These are phyloP conservation scores for Fomes fomentarius DNA, from an alignment of 1,284 basidiomycete species.

Conservation along the genomic window DNA sequence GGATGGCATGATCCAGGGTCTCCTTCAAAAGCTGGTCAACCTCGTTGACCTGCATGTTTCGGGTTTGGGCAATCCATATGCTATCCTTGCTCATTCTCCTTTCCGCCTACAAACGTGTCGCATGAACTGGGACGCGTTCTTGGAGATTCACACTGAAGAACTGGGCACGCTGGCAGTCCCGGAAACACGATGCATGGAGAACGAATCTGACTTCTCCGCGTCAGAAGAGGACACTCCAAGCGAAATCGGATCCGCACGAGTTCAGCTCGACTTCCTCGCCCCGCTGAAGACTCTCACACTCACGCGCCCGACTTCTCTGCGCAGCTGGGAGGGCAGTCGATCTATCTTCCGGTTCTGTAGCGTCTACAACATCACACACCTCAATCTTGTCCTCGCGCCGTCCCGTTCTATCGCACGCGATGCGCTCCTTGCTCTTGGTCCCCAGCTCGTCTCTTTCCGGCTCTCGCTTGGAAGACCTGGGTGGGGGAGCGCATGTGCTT, in stretches of 20 bases:
- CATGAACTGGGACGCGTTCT: neutral
- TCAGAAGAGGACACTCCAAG: no score
- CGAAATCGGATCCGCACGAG: neutral
- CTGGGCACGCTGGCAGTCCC: neutral
- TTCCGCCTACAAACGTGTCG: neutral
- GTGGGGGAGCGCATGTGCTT: neutral
- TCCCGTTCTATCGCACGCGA: neutral
- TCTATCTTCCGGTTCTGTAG: neutral
- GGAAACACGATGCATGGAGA: neutral
- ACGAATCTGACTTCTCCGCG: neutral
- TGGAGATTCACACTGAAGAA: neutral
- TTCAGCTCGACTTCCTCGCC: neutral
- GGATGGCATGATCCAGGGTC: neutral
- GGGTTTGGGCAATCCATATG: neutral
- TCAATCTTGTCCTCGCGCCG: neutral
- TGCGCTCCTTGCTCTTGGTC: neutral
- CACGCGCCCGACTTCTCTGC: neutral
- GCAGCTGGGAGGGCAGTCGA: neutral
- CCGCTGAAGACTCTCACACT: neutral
- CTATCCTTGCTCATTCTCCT: neutral
- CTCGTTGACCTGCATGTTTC: neutral
- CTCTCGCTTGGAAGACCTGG: neutral
- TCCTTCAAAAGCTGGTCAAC: neutral
- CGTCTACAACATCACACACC: neutral
- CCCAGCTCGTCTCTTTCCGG: neutral